These are phyloP conservation scores for Lenwebbia sp. DNA, from an alignment of 345 rosid species.

Conservation along the genomic window DNA sequence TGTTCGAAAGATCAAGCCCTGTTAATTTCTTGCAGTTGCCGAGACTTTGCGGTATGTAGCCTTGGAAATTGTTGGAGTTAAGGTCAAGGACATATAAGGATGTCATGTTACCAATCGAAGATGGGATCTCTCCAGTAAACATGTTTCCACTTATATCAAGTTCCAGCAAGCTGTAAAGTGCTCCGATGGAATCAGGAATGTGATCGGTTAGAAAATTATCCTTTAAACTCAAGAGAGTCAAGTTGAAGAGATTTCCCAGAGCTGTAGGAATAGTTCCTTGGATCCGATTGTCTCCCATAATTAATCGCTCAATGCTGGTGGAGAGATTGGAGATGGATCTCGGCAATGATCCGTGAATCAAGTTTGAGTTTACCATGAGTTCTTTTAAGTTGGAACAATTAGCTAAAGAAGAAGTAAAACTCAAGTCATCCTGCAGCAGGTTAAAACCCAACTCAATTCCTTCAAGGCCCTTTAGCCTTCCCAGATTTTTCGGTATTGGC, in stretches of 20 bases:
- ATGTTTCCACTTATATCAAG: background rate
- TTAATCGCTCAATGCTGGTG: background rate
- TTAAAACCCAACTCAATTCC: background rate
- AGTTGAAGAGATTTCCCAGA: background rate
- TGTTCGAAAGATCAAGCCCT: background rate
- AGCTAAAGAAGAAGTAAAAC: background rate
- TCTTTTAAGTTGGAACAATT: background rate
- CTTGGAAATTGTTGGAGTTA: background rate
- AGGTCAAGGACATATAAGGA: rapidly evolving
- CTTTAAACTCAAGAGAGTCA: rapidly evolving
- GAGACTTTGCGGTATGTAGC: background rate
- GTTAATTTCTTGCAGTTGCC: background rate
- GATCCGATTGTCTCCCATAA: background rate
- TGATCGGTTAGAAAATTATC: background rate
- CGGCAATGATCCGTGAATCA: background rate
- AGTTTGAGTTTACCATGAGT: background rate
- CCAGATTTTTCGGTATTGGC: background rate
- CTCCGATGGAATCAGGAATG: background rate
- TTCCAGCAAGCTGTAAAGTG: background rate
- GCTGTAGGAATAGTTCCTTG: background rate
- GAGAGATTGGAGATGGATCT: background rate
- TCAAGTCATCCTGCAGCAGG: background rate
- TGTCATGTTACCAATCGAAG: background rate
- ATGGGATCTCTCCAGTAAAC: background rate
- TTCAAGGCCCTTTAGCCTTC: background rate